Evolutionary conservation across 23 red algal species (phyloP), one percentile per base, ranked within the genome.

Genomic region (Gracilaria vermiculophylla): DNA sequence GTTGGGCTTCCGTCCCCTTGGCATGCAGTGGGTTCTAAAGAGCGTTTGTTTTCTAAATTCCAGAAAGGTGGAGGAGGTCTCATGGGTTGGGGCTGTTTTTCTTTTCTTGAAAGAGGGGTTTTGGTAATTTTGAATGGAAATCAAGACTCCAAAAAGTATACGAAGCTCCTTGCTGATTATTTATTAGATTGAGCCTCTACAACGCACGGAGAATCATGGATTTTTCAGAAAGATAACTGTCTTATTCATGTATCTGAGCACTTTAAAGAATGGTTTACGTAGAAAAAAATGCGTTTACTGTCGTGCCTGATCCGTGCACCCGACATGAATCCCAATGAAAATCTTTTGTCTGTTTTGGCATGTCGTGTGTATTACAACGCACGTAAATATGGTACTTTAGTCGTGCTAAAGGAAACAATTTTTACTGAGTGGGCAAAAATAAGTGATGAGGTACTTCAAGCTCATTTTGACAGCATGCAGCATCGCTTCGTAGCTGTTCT

Each of bases 1-100:
- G 49, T 60, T 81, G 23, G 49, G n/a, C 60, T 81, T 5, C 19
- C 16, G 23, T 81, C 57, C 53, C 60, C 57, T 39, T 81, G 34
- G 77, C 77, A 81, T 54, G 31, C 57, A 60, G 29, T 58, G 33
- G 23, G 53, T 0, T 60, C 23, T 5, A 13, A 81, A 56, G 17
- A 53, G 39, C 5, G 19, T 36, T 15, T 57, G 5, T 60, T 58
- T 61, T 81, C 77, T 55, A 57, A 21, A 0, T 20, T 0, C 11
- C 51, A 56, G 39, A 7, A 56, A n/a, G 49, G 14, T 55, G 52
- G 77, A 20, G 53, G 54, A 19, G 2, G 44, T 6, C 0, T 81
- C n/a, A 81, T 60, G 4, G 3, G 23, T 36, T 81, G 51, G 77
- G 51, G 77, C 39, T 9, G 8, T 4, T 2, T 55, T 37, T 57